These are phyloP conservation scores for Lecanicillium sp. DNA, from an alignment of 2,329 filamentous ascomycete genomes.

Conservation along the genomic window DNA sequence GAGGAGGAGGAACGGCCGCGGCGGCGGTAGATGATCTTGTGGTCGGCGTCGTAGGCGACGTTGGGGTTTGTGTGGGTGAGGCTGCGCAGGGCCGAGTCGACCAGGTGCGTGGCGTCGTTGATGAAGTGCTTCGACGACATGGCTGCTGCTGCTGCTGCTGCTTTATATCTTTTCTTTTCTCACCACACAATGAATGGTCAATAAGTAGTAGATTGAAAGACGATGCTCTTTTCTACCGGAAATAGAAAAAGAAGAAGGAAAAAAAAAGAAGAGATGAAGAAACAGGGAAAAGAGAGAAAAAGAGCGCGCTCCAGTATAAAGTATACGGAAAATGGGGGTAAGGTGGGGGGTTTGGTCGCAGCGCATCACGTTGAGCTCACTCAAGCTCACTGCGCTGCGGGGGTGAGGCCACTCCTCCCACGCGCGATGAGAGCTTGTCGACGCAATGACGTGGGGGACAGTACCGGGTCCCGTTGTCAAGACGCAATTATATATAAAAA, in stretches of 20 bases:
- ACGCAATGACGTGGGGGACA: slow-evolving; percentile 1
- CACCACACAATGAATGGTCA: too few relatives aligned
- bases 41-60: slow-evolving; percentile 66
- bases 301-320: neutral
- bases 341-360: slow-evolving; percentile 10
- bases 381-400: slow-evolving; percentile 1
- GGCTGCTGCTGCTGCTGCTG: too few relatives aligned
- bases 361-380: too few relatives aligned
- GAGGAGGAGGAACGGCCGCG: too few relatives aligned
- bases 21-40: slow-evolving; percentile 80
- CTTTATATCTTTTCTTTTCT: too few relatives aligned
- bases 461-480: too few relatives aligned
- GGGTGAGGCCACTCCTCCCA: neutral
- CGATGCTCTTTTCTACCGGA: too few relatives aligned
- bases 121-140: slow-evolving; percentile 78
- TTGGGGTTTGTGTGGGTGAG: slow-evolving; percentile 81
- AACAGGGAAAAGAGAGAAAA: neutral
- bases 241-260: neutral
- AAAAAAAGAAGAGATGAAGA: neutral
- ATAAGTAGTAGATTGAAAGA: too few relatives aligned
- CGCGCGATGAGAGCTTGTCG: neutral
- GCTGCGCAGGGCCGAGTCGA: slow-evolving; percentile 68
- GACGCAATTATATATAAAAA: neutral
- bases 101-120: slow-evolving; percentile 73
- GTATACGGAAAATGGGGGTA: slow-evolving; percentile 12